A percentile compares a stretch with the other conserved stretches of the same genome.
These are phyloP conservation scores for Rossbeevera mucosa DNA, from an alignment of 768 basidiomycete genomes.

Conservation along the genomic window DNA sequence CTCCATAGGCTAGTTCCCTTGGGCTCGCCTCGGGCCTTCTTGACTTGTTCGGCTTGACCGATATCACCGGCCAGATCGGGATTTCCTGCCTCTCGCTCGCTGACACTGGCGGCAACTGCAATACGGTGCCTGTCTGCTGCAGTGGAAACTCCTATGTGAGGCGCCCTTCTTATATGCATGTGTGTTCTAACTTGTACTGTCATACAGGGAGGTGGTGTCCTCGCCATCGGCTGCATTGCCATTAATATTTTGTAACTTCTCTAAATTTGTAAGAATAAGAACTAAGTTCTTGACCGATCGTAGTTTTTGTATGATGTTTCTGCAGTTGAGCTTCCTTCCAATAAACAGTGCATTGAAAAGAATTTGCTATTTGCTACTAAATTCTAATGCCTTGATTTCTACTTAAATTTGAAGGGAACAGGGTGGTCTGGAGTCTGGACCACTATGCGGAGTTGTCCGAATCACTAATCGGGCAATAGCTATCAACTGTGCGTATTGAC, in stretches of 20 bases:
- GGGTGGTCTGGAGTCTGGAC: too few species aligned
- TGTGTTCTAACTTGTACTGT: background rate
- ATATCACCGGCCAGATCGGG: background rate
- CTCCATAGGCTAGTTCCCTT: background rate
- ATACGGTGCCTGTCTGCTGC: slow-evolving; percentile 1
- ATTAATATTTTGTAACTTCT: background rate
- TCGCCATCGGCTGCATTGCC: background rate
- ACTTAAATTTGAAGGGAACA: too few species aligned
- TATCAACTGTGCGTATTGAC: background rate
- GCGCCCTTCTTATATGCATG: background rate
- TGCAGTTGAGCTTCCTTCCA: too few species aligned
- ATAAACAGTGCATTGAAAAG: too few species aligned
- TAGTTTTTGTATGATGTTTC: too few species aligned
- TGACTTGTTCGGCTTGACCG: background rate
- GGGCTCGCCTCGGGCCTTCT: background rate
- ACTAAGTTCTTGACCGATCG: too few species aligned
- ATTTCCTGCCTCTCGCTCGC: background rate
- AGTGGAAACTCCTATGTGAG: background rate
- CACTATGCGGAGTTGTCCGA: too few species aligned
- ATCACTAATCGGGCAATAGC: background rate
- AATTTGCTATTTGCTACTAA: too few species aligned
- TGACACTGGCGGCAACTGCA: background rate
- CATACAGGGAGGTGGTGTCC: background rate
- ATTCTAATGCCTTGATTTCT: too few species aligned
- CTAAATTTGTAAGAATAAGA: background rate